Evolutionary conservation across 352 stramenopile species (phyloP).

Genomic region (Phytophthora vignae): DNA sequence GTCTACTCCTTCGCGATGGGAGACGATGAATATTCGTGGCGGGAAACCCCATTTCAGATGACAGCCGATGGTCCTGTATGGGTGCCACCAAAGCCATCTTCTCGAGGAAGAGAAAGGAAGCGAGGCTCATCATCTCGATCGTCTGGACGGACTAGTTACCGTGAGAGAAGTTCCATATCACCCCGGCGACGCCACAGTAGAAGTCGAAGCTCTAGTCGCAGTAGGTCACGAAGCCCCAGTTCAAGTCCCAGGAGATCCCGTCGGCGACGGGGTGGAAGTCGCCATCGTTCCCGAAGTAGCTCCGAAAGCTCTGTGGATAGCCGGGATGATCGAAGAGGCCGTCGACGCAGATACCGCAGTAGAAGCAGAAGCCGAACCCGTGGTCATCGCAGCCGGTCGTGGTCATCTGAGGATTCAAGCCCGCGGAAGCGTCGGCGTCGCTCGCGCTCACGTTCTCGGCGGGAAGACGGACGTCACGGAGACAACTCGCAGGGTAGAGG

Average conservation of each 20-base stretch:
- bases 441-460: constrained; percentile 28
- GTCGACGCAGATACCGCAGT: constrained; percentile 21
- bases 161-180: constrained; percentile 14
- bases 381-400: constrained; percentile 33
- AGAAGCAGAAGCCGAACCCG: constrained; percentile 40
- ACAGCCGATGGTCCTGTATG: constrained; percentile 60
- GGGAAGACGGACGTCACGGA: constrained; percentile 12
- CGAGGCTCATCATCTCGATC: constrained; percentile 34
- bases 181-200: constrained; percentile 21
- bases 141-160: constrained; percentile 17
- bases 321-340: constrained; percentile 18
- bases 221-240: constrained; percentile 48
- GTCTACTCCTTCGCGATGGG: constrained; percentile 81
- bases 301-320: constrained; percentile 29
- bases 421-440: constrained; percentile 24
- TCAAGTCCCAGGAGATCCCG: constrained; percentile 30
- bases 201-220: constrained; percentile 42
- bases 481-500: constrained; percentile 19
- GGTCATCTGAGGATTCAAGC: constrained; percentile 34
- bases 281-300: constrained; percentile 35
- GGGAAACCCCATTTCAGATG: constrained; percentile 72
- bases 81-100: constrained; percentile 56
- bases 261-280: constrained; percentile 39
- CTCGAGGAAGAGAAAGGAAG: constrained; percentile 8
- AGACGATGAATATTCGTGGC: constrained; percentile 57